phyloP scores from a whole-genome alignment of 2,329 filamentous ascomycete genomes.

The Phyllosticta citribraziliensis region DNA sequence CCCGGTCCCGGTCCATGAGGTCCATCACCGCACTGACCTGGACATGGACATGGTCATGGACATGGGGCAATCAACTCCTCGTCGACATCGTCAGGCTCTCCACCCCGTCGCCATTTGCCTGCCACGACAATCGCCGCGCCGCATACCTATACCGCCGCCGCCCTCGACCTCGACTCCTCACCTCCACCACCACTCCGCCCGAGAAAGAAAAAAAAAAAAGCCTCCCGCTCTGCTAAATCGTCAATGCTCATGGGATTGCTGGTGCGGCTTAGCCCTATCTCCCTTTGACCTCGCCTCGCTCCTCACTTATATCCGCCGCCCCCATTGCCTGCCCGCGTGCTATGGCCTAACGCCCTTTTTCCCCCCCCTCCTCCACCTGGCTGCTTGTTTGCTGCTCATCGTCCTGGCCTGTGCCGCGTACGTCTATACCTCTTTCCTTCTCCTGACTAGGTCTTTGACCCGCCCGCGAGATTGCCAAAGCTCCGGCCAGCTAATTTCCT shows the following conservation, averaged over 20 bases:
- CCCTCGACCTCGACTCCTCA: not conserved
- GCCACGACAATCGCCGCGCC: conserved; percentile 16
- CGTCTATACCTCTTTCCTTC: conserved; percentile 11
- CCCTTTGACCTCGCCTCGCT: conserved; percentile 10
- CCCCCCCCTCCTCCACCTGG: not conserved
- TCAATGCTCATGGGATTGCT: not conserved
- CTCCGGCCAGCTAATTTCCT: conserved; percentile 9
- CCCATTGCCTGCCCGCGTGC: conserved; percentile 12
- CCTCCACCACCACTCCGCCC: not conserved
- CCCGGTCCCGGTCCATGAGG: not conserved
- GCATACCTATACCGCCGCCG: conserved; percentile 13
- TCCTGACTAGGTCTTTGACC: conserved; percentile 15
- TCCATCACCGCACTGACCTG: not conserved
- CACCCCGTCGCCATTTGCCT: not conserved
- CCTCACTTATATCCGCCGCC: conserved; percentile 13
- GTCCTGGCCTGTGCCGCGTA: not conserved
- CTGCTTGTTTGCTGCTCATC: not conserved
- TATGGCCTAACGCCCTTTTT: conserved; percentile 8
- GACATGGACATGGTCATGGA: not conserved
- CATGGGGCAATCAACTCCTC: conserved; percentile 7
- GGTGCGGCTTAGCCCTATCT: conserved; percentile 1
- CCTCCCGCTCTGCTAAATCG: not conserved
- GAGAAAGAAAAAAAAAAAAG: not conserved
- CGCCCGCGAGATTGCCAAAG: conserved; percentile 7
- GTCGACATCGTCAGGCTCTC: conserved; percentile 9